Evolutionary conservation across 2,329 filamentous ascomycete species (phyloP).

Genomic region (Fusarium sp.): DNA sequence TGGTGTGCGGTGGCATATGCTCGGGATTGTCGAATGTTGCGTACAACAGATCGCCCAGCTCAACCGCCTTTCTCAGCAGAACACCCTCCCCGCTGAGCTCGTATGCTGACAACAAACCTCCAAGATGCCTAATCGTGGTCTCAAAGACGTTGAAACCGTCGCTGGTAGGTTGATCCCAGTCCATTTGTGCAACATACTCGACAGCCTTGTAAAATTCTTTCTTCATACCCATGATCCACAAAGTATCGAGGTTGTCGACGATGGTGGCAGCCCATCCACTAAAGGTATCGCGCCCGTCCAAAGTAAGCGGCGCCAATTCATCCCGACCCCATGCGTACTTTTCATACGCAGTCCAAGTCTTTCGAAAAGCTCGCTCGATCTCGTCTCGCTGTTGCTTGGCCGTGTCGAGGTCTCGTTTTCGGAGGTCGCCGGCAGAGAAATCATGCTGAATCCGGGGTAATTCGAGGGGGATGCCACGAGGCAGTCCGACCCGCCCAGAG

Average conservation of each 20-base stretch:
- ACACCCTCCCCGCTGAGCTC: conserved; percentile 69
- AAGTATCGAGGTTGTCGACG: conserved; percentile 71
- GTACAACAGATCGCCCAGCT: conserved; percentile 72
- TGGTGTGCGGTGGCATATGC: conserved; percentile 66
- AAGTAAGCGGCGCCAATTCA: conserved; percentile 67
- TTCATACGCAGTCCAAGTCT: conserved; percentile 70
- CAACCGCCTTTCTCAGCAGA: conserved; percentile 69
- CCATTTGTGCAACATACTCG: conserved; percentile 57
- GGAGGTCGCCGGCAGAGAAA: conserved; percentile 28
- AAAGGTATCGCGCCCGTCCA: conserved; percentile 62
- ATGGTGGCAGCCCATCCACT: conserved; percentile 73
- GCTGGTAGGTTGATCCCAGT: conserved; percentile 61
- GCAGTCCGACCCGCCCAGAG: conserved; percentile 20
- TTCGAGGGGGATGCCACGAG: conserved; percentile 16
- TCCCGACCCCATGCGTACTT: conserved; percentile 70
- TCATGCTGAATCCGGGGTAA: conserved; percentile 39
- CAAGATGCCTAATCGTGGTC: conserved; percentile 75
- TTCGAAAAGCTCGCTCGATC: conserved; percentile 61
- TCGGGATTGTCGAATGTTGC: conserved; percentile 75
- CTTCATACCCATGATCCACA: conserved; percentile 76
- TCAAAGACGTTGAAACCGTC: conserved; percentile 72
- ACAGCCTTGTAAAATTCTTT: conserved; percentile 72
- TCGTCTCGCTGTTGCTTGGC: conserved; percentile 44
- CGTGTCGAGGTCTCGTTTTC: conserved; percentile 15
- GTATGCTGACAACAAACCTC: conserved; percentile 74